These are phyloP conservation scores for Pichia gijzeniarum DNA, from an alignment of 805 yeast genomes.

Conservation along the genomic window DNA sequence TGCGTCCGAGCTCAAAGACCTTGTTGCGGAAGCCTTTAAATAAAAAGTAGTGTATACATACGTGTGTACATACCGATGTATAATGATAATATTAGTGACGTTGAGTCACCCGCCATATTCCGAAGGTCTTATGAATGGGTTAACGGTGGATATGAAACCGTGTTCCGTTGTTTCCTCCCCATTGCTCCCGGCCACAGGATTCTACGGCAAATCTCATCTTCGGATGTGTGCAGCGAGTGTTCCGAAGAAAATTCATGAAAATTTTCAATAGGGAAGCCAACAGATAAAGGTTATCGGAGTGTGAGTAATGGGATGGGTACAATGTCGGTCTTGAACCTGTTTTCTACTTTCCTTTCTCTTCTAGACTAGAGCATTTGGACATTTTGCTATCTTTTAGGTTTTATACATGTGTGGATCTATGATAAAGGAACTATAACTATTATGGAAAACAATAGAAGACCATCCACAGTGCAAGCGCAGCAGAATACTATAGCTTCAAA, in stretches of 20 bases:
- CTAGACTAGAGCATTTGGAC: too few relatives aligned
- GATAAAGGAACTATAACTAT: background rate
- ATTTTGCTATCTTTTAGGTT: background rate
- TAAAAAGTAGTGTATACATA: background rate
- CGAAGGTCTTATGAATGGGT: too few relatives aligned
- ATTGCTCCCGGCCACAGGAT: too few relatives aligned
- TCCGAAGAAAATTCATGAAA: slow-evolving; percentile 1
- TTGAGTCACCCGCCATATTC: too few relatives aligned
- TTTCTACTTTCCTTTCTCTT: too few relatives aligned
- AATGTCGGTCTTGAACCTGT: too few relatives aligned
- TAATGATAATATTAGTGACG: too few relatives aligned
- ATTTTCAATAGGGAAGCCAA: background rate
- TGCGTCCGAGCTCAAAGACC: slow-evolving; percentile 27
- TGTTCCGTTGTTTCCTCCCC: too few relatives aligned
- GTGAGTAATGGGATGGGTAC: background rate
- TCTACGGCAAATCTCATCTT: too few relatives aligned
- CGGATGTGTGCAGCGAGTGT: slow-evolving; percentile 6
- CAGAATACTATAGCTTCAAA: slow-evolving; percentile 6
- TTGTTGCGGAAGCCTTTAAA: slow-evolving; percentile 32
- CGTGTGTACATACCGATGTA: background rate
- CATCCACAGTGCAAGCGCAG: slow-evolving; percentile 3
- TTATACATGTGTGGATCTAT: background rate
- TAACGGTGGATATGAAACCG: too few relatives aligned
- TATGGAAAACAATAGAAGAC: slow-evolving; percentile 7
- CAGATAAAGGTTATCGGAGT: too few relatives aligned